phyloP scores from a whole-genome alignment of 352 stramenopile species.

The Saprolegnia diclina region DNA sequence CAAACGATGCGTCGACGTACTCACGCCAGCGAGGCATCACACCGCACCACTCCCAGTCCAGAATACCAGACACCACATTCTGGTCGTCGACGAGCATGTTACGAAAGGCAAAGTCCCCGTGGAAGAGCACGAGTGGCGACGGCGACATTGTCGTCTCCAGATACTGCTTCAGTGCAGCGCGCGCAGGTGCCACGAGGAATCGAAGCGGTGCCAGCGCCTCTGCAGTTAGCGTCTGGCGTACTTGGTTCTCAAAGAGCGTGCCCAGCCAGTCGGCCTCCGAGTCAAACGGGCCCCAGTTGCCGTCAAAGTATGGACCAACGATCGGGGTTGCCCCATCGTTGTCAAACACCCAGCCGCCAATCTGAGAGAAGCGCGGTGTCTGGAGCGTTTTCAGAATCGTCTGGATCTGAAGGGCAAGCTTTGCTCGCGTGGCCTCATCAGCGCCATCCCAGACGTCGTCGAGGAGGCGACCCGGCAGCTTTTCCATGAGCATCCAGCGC shows the following conservation, averaged over 20 bases:
- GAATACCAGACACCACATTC: slow-evolving; percentile 3
- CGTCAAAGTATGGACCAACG: slow-evolving; percentile 14
- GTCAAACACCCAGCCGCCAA: slow-evolving; percentile 23
- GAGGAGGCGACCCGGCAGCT: slow-evolving; percentile 3
- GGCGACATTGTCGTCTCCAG: not conserved
- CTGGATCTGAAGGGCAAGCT: not conserved
- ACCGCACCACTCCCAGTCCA: slow-evolving; percentile 26
- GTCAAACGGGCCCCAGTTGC: not conserved
- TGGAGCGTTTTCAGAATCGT: slow-evolving; percentile 5
- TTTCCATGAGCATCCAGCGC: slow-evolving; percentile 24
- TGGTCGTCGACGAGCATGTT: slow-evolving; percentile 23
- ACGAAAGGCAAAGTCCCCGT: slow-evolving; percentile 23
- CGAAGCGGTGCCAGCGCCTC: not conserved
- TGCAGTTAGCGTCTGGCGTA: not conserved
- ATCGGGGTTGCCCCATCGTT: slow-evolving; percentile 2
- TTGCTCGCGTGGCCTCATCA: not conserved
- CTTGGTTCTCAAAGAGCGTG: not conserved
- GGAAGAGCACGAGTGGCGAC: slow-evolving; percentile 11
- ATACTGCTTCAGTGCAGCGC: not conserved
- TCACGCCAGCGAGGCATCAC: slow-evolving; percentile 17
- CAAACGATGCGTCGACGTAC: slow-evolving; percentile 7
- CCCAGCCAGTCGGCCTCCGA: slow-evolving; percentile 1
- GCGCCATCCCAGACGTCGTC: slow-evolving; percentile 7
- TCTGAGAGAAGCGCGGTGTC: not conserved
- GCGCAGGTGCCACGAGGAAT: not conserved